Conservation (phyloP, 2,329 filamentous ascomycete genomes). For the Helminthosporium solani region DNA sequence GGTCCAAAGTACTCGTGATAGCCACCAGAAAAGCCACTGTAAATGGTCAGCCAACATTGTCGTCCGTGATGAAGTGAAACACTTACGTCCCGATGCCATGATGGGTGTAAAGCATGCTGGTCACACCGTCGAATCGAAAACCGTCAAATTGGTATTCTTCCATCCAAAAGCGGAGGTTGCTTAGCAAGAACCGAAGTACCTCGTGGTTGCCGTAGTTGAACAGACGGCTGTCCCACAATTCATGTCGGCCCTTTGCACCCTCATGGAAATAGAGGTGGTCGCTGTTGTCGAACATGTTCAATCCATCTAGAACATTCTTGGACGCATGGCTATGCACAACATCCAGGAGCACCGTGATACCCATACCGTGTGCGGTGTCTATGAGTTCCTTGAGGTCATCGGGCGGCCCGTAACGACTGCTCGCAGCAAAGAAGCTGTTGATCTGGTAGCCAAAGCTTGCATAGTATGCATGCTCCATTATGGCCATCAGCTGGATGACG, state of each 20-base stretch:
- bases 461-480: conserved; percentile 99
- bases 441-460: conserved; percentile 98
- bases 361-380: conserved; percentile 89
- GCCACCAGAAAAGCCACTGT: conserved; percentile 89
- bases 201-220: conserved; percentile 98
- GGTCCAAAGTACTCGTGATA: conserved; percentile 98
- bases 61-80: neutral
- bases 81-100: conserved; percentile 95
- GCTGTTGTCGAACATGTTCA: conserved; percentile 94
- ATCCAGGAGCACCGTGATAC: conserved; percentile 87
- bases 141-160: conserved; percentile 96
- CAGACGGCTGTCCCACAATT: conserved; percentile 91
- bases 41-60: conserved; percentile 17
- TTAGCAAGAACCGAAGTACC: conserved; percentile 91
- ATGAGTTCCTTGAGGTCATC: conserved; percentile 97
- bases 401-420: conserved; percentile 88
- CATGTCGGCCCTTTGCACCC: conserved; percentile 80
- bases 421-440: conserved; percentile 98
- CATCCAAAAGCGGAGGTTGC: conserved; percentile 98
- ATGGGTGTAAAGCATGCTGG: conserved; percentile 94
- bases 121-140: conserved; percentile 97
- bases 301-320: conserved; percentile 91
- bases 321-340: conserved; percentile 97
- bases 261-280: conserved; percentile 96
- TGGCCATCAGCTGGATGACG: conserved; percentile 95